A percentile compares a stretch with the other conserved stretches of the same genome.
Conservation (phyloP, 2,329 filamentous ascomycete species). For the Mariannaea sp. region DNA sequence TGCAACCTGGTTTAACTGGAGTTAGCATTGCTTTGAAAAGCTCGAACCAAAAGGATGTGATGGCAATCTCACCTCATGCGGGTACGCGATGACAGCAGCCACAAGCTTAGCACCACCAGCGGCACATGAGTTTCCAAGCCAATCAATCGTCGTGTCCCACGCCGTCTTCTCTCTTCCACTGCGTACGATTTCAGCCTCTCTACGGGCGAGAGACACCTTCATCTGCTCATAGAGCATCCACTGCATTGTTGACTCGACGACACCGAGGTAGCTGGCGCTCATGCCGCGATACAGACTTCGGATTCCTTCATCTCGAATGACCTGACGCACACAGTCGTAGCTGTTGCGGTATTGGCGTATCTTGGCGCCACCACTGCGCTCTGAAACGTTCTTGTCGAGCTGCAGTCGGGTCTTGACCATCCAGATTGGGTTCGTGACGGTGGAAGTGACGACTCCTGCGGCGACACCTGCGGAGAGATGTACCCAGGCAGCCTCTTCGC, state of each 20-base stretch:
- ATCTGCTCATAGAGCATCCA: conserved; percentile 95
- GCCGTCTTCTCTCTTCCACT: conserved; percentile 66
- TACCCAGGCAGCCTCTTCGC: conserved; percentile 72
- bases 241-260: conserved; percentile 87
- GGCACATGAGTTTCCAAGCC: conserved; percentile 77
- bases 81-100: conserved; percentile 84
- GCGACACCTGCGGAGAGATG: conserved; percentile 77
- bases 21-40: background rate
- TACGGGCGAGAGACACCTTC: conserved; percentile 71
- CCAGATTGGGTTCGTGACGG: conserved; percentile 95
- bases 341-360: conserved; percentile 82
- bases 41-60: background rate
- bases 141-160: conserved; percentile 77
- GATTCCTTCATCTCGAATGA: conserved; percentile 79
- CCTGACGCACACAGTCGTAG: conserved; percentile 83
- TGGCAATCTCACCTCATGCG: conserved; percentile 72
- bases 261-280: conserved; percentile 88
- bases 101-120: conserved; percentile 86
- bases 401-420: conserved; percentile 92
- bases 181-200: conserved; percentile 62
- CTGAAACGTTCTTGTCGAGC: conserved; percentile 82
- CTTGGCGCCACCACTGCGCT: conserved; percentile 57
- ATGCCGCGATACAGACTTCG: conserved; percentile 86
- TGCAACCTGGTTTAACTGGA: conserved; percentile 61
- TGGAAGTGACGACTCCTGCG: conserved; percentile 85